phyloP scores from a whole-genome alignment of 2,329 filamentous ascomycete species.

The Endocalyx cinctus region DNA sequence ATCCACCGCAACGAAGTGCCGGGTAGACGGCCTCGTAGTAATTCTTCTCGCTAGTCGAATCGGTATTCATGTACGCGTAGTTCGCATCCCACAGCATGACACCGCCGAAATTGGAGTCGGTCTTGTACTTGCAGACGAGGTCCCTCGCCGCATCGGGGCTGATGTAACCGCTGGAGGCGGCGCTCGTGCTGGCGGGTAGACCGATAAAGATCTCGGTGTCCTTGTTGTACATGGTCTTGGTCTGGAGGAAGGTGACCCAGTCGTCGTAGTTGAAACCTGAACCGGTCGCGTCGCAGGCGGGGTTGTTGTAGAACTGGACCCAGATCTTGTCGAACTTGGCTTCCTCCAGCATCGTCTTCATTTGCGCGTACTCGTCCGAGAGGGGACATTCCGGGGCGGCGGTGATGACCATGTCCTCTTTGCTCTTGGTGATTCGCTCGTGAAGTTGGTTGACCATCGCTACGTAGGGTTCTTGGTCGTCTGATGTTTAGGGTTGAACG shows the following conservation, averaged over 20 bases:
- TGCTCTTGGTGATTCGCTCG: slow-evolving; percentile 8
- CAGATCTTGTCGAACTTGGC: slow-evolving; percentile 34
- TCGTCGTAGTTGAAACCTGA: slow-evolving; percentile 37
- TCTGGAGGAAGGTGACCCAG: slow-evolving; percentile 33
- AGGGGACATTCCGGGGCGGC: slow-evolving; percentile 42
- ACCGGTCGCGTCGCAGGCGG: slow-evolving; percentile 28
- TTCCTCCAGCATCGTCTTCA: slow-evolving; percentile 36
- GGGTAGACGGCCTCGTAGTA: slow-evolving; percentile 34
- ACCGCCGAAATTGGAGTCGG: slow-evolving; percentile 36
- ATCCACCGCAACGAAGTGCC: slow-evolving; percentile 33
- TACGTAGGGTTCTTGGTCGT: slow-evolving; percentile 17
- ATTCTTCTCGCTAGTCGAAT: slow-evolving; percentile 28
- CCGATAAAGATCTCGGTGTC: slow-evolving; percentile 42
- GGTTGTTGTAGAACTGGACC: slow-evolving; percentile 48
- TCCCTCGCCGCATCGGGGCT: slow-evolving; percentile 26
- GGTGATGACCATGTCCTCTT: slow-evolving; percentile 27
- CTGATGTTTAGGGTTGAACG: too few relatives aligned
- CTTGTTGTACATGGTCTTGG: slow-evolving; percentile 29
- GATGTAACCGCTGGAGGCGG: slow-evolving; percentile 31
- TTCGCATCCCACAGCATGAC: slow-evolving; percentile 43
- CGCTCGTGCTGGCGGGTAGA: slow-evolving; percentile 28
- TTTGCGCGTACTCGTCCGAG: slow-evolving; percentile 32
- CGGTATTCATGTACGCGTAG: slow-evolving; percentile 27
- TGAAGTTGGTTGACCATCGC: slow-evolving; percentile 20
- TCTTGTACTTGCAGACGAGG: slow-evolving; percentile 35